phyloP scores from a whole-genome alignment of 1,139 yeast genomes.

The Arxiozyma slooffiae region DNA sequence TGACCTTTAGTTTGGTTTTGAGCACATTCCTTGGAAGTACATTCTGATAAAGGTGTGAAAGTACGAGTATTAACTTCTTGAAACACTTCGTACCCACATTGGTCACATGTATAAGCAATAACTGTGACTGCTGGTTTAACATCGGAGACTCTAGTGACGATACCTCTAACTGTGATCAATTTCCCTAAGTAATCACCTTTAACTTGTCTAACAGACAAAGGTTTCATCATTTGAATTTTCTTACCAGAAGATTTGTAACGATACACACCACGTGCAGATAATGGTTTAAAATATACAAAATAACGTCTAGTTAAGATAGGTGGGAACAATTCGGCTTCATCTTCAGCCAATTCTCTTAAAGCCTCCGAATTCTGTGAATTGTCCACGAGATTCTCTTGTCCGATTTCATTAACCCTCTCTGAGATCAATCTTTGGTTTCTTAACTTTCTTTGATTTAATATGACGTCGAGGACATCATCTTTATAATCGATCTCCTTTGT shows the following conservation, averaged over 20 bases:
- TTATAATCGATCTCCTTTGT: conserved; percentile 59
- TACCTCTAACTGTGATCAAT: conserved; percentile 83
- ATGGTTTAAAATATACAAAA: conserved; percentile 76
- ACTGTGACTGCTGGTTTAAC: conserved; percentile 89
- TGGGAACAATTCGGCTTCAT: conserved; percentile 54
- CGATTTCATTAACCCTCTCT: conserved; percentile 31
- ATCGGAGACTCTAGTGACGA: conserved; percentile 89
- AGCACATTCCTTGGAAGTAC: conserved; percentile 72
- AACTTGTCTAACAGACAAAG: conserved; percentile 81
- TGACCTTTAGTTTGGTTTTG: conserved; percentile 81
- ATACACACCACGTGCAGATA: conserved; percentile 32
- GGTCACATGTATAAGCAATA: conserved; percentile 94
- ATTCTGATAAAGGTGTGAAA: conserved; percentile 76
- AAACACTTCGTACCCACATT: conserved; percentile 92
- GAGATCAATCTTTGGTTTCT: conserved; percentile 56
- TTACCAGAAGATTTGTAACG: conserved; percentile 13
- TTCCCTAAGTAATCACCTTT: conserved; percentile 79
- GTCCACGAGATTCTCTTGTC: conserved; percentile 42
- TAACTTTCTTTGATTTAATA: conserved; percentile 77
- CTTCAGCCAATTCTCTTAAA: conserved; percentile 27
- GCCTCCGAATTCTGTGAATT: conserved; percentile 25
- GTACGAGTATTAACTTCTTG: conserved; percentile 84
- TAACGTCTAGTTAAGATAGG: conserved; percentile 80
- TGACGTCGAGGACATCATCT: conserved; percentile 89
- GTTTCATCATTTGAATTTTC: conserved; percentile 33